These are phyloP conservation scores for Colletotrichum gigasporum DNA, from an alignment of 2,329 filamentous ascomycete genomes.

Conservation along the genomic window DNA sequence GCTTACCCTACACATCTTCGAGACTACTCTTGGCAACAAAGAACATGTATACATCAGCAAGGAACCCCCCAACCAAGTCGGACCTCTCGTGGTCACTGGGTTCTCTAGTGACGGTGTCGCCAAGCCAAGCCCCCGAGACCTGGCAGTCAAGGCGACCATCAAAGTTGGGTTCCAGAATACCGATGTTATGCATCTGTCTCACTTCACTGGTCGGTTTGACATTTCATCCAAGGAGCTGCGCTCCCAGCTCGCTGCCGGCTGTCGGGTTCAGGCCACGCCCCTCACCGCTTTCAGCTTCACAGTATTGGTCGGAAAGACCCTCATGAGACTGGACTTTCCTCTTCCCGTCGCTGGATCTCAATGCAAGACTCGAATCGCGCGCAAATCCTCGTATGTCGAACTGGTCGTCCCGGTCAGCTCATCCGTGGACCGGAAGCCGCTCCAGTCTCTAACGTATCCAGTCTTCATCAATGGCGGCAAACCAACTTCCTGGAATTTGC, in stretches of 20 bases:
- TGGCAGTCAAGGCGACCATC: neutral
- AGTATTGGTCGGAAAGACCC: neutral
- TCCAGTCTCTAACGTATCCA: conserved; percentile 50
- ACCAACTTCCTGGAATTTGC: neutral
- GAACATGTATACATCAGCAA: conserved; percentile 49
- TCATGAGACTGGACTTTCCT: conserved; percentile 45
- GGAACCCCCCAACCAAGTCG: conserved; percentile 44
- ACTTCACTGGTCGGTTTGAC: conserved; percentile 49
- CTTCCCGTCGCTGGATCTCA: conserved; percentile 46
- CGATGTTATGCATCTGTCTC: neutral
- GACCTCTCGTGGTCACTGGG: conserved; percentile 26
- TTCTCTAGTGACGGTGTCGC: neutral
- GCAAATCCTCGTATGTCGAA: conserved; percentile 54
- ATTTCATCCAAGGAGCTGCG: conserved; percentile 41
- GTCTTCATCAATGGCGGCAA: too few species aligned
- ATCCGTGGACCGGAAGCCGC: conserved; percentile 26
- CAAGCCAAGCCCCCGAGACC: neutral
- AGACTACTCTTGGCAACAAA: conserved; percentile 40
- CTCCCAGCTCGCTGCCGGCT: neutral
- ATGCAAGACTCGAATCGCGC: conserved; percentile 49
- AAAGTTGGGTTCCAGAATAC: neutral
- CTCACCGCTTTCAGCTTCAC: neutral
- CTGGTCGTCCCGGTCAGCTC: conserved; percentile 47
- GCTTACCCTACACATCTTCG: conserved; percentile 43
- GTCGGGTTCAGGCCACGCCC: neutral